These are phyloP conservation scores for Primulina eburnea DNA, from an alignment of 257 asterid genomes.

Conservation along the genomic window DNA sequence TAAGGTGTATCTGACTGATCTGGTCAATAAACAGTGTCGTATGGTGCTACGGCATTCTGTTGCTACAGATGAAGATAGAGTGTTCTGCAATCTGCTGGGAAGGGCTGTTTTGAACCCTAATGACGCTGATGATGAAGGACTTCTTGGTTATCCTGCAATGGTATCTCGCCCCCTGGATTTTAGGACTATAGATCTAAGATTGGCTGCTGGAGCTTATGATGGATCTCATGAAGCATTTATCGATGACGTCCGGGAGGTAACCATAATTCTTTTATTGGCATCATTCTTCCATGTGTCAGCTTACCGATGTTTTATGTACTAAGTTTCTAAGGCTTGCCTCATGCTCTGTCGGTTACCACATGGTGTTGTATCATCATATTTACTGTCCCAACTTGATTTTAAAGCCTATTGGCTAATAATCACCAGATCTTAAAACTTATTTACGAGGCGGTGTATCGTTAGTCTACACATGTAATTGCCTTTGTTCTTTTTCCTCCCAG, in stretches of 20 bases:
- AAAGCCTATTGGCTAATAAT: conserved; percentile 17
- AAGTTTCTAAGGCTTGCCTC: conserved; percentile 5
- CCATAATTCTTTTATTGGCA: too few species aligned
- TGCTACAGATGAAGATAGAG: conserved; percentile 69
- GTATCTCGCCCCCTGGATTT: conserved; percentile 93
- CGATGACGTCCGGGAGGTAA: conserved; percentile 95
- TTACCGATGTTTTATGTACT: conserved; percentile 1
- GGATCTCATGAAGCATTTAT: conserved; percentile 84
- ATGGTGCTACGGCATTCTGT: conserved; percentile 71
- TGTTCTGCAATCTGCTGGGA: conserved; percentile 85
- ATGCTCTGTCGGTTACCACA: conserved; percentile 4
- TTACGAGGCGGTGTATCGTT: background rate
- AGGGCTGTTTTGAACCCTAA: conserved; percentile 61
- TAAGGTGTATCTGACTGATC: conserved; percentile 49
- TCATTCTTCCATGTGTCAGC: background rate
- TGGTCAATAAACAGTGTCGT: conserved; percentile 82
- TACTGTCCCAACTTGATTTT: conserved; percentile 13
- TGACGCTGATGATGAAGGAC: conserved; percentile 76
- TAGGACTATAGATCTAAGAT: conserved; percentile 83
- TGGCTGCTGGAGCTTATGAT: conserved; percentile 89
- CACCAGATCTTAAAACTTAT: conserved; percentile 2
- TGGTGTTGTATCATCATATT: background rate
- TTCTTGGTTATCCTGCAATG: conserved; percentile 89
- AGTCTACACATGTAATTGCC: background rate
- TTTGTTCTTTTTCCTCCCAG: background rate